phyloP scores from a whole-genome alignment of 106 monocot genomes.

The Dioscorea dumetorum region DNA sequence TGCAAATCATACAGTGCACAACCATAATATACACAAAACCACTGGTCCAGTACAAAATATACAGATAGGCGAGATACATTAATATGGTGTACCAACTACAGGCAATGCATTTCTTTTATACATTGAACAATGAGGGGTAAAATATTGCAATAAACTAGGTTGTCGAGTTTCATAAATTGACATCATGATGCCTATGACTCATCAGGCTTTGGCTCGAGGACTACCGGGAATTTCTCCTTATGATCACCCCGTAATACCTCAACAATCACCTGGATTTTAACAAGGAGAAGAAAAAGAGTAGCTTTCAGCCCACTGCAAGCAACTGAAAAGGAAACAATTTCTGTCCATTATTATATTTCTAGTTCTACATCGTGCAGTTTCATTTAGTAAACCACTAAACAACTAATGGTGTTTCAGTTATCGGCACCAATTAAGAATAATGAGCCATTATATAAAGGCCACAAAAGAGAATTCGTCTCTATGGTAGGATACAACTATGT shows the following conservation, averaged over 20 bases:
- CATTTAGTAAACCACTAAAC: background rate
- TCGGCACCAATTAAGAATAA: no score
- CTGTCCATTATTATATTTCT: no score
- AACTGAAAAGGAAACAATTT: no score
- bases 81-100: no score
- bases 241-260: conserved; percentile 89
- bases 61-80: background rate
- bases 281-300: background rate
- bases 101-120: background rate
- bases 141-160: background rate
- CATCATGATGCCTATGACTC: conserved; percentile 30
- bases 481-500: no score
- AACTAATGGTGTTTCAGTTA: background rate
- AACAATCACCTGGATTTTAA: conserved; percentile 49
- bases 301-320: no score
- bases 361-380: no score
- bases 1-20: background rate
- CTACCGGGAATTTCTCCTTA: conserved; percentile 88
- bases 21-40: background rate
- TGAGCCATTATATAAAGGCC: no score
- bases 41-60: background rate
- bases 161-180: background rate
- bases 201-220: conserved; percentile 92
- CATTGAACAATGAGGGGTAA: background rate
- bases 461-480: no score